Base-by-base conservation (phyloP, 108 stramenopile genomes). In the Skeletonema costatum region DNA sequence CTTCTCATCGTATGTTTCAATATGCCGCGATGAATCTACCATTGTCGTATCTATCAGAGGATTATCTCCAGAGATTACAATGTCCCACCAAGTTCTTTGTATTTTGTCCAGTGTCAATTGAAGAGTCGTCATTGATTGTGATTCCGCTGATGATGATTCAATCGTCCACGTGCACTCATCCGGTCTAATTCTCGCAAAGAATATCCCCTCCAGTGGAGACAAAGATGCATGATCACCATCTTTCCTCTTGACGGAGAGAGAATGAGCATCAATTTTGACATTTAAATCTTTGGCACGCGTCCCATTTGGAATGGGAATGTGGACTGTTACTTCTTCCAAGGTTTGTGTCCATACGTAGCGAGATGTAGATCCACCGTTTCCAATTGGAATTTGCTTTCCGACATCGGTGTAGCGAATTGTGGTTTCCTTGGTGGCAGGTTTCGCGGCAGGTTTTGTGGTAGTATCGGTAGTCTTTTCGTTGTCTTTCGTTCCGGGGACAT, bases 291-390 rank as follows among this genome's bases (percentile, higher is more conserved):
- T 93, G 4, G 75, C 94, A 5, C 87, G 78, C 7, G 79, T 78
- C 1, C 71, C 79, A 10, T 81, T 68, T 5, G 96, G 93, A 10
- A 94, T 66, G 14, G 85, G 85, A 48, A 92, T 73, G 39, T 90
- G 63, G 1, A 96, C 92, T 12, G 83, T 94, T 19, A 83, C 86
- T 69, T 96, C 96, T 13, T 93, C 89, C 12, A 96, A 42, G 8
- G 89, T 92, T 76, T 96, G 96, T 6, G 96, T 96, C 96, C 96
- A 96, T 62, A 88, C 87, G 64, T 93, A 94, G n/a, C 61, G 66
- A 42, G 80, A 70, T 6, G 93, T 94, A 5, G 92, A 87, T 50
- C 93, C 93, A 31, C 96, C 96, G 71, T 96, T 96, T 4, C 93
- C 96, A 6, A 94, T 81, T 3, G 95, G 95, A 48, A 93, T 88